phyloP scores from a whole-genome alignment of 257 asterid genomes.

The Solanum etuberosum region DNA sequence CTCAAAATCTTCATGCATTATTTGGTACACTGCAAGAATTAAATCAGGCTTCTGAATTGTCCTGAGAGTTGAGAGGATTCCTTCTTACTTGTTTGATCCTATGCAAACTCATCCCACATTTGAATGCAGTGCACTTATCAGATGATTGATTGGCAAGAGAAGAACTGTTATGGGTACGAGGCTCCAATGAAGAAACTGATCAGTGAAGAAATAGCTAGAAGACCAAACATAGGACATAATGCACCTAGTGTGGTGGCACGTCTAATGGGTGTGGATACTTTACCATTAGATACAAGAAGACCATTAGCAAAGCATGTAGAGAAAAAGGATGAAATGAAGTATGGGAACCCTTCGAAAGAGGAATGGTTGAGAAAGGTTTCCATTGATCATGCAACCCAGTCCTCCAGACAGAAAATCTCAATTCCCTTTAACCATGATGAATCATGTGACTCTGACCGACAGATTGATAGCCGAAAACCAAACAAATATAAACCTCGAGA shows the following conservation, averaged over 20 bases:
- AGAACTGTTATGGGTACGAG: conserved; percentile 31
- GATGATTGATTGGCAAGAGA: conserved; percentile 30
- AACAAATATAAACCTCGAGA: conserved; percentile 63
- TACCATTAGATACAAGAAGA: conserved; percentile 53
- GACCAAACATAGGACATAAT: conserved; percentile 36
- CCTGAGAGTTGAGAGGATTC: not conserved
- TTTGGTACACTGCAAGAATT: not conserved
- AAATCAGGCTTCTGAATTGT: not conserved
- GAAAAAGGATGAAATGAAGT: conserved; percentile 21
- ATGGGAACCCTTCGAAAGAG: conserved; percentile 15
- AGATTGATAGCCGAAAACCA: conserved; percentile 15
- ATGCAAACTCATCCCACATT: not conserved
- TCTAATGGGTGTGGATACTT: conserved; percentile 86
- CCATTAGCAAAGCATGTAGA: conserved; percentile 16
- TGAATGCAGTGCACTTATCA: conserved; percentile 48
- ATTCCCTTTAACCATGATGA: conserved; percentile 19
- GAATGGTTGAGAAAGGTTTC: conserved; percentile 25
- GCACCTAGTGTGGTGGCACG: conserved; percentile 92
- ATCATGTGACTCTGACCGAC: conserved; percentile 21
- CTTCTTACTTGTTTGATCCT: not conserved
- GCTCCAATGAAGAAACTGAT: conserved; percentile 77
- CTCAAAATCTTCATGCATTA: not conserved
- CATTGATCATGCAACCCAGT: conserved; percentile 20
- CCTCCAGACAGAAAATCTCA: conserved; percentile 27
- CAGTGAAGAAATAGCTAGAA: conserved; percentile 49